Percentiles rank a stretch among this genome's conserved stretches.
Evolutionary conservation across 2,329 filamentous ascomycete genomes (phyloP).

Genomic region (Fusarium pininemorale): DNA sequence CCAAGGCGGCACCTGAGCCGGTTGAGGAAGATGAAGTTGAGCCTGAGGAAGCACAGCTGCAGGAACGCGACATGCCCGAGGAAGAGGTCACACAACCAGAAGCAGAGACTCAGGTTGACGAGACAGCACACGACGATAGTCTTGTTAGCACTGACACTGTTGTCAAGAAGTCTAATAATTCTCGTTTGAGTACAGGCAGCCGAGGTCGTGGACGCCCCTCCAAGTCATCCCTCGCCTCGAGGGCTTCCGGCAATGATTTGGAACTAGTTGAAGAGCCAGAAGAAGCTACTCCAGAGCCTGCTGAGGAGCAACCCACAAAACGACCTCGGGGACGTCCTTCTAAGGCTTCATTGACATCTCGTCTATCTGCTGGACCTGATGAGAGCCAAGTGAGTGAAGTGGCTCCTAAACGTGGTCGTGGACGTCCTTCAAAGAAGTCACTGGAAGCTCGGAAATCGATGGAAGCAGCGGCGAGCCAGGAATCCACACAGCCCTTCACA

Average conservation of each 20-base stretch:
- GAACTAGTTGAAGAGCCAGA: constrained; percentile 34
- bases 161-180: constrained; percentile 47
- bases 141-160: constrained; percentile 55
- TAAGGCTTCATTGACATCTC: constrained; percentile 44
- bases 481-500: constrained; percentile 19
- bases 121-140: constrained; percentile 50
- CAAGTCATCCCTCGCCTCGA: constrained; percentile 44
- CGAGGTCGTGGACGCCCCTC: constrained; percentile 44
- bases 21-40: constrained; percentile 34
- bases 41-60: constrained; percentile 12
- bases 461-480: constrained; percentile 26
- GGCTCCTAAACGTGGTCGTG: constrained; percentile 43
- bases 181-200: constrained; percentile 33
- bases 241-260: constrained; percentile 38
- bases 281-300: constrained; percentile 13
- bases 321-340: constrained; percentile 46
- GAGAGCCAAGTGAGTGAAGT: constrained; percentile 34
- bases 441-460: constrained; percentile 38
- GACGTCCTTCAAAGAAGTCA: constrained; percentile 46
- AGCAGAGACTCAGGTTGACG: constrained; percentile 30
- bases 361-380: constrained; percentile 32
- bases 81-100: constrained; percentile 8
- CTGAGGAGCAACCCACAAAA: constrained; percentile 36
- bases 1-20: constrained; percentile 47
- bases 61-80: background rate